Conservation (phyloP, 768 basidiomycete genomes). For the Calocybe cyanea region DNA sequence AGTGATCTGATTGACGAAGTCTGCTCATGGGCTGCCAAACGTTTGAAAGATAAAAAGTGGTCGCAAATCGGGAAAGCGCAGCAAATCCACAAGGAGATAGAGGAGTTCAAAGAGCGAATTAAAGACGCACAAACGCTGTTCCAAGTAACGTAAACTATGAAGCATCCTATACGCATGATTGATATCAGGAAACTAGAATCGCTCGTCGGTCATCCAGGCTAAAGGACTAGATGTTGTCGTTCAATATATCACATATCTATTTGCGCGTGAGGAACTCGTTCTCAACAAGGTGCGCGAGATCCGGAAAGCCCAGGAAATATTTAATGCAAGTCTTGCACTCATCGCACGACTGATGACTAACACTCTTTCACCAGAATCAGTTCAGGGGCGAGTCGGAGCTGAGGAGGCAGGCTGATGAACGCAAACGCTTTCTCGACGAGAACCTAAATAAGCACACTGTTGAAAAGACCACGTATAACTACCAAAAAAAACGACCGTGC, state of each 20-base stretch:
- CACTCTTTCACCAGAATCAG: too few relatives aligned
- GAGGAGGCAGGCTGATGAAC: neutral
- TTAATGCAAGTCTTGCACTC: too few relatives aligned
- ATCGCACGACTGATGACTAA: too few relatives aligned
- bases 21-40: too few relatives aligned
- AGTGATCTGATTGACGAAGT: too few relatives aligned
- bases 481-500: conserved; percentile 15
- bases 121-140: conserved; percentile 3
- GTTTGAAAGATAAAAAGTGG: neutral
- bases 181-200: neutral
- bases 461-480: too few relatives aligned
- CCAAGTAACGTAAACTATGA: neutral
- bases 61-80: neutral
- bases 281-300: neutral
- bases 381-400: neutral
- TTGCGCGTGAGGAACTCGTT: too few relatives aligned
- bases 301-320: too few relatives aligned
- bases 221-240: too few relatives aligned
- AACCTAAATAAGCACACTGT: too few relatives aligned
- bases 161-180: neutral
- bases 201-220: neutral
- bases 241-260: too few relatives aligned
- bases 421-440: too few relatives aligned
- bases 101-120: conserved; percentile 5
- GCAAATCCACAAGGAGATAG: neutral